Percentiles rank a stretch among this genome's conserved stretches.
phyloP scores from a whole-genome alignment of 1,139 yeast genomes.

The Candida anutae region DNA sequence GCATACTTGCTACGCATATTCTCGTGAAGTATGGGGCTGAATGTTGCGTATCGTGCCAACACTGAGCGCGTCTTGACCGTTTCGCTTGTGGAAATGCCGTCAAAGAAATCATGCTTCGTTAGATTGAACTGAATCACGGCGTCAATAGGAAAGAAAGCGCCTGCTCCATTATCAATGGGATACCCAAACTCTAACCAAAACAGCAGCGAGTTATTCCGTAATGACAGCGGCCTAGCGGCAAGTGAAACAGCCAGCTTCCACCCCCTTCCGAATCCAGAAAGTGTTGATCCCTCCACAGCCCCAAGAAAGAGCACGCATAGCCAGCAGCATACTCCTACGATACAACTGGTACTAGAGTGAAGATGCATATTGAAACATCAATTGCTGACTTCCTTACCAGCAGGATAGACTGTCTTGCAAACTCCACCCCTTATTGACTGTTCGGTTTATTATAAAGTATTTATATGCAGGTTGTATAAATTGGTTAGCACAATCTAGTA shows the following conservation, averaged over 20 bases:
- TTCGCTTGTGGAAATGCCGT: conserved; percentile 6
- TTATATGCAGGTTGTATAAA: too few species aligned
- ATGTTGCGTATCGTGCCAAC: conserved; percentile 37
- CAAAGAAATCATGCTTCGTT: conserved; percentile 7
- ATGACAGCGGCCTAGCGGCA: too few species aligned
- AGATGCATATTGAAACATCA: too few species aligned
- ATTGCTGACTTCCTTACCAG: too few species aligned
- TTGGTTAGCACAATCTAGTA: too few species aligned
- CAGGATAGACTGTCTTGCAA: too few species aligned
- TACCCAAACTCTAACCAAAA: conserved; percentile 20
- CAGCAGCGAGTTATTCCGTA: too few species aligned
- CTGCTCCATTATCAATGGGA: conserved; percentile 30
- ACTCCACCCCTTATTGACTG: too few species aligned
- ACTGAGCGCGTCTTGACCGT: conserved; percentile 14
- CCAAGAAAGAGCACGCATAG: not conserved
- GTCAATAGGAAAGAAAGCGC: conserved; percentile 38
- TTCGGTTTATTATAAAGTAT: too few species aligned
- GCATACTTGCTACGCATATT: conserved; percentile 17
- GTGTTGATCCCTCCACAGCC: not conserved
- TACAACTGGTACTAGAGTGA: too few species aligned
- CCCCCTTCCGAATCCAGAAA: not conserved
- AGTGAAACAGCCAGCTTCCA: too few species aligned
- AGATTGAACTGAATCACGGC: conserved; percentile 24
- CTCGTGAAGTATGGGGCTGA: conserved; percentile 27
- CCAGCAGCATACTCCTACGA: too few species aligned